Evolutionary conservation across 768 basidiomycete species (phyloP).

Genomic region (Tephrocybe sp.): DNA sequence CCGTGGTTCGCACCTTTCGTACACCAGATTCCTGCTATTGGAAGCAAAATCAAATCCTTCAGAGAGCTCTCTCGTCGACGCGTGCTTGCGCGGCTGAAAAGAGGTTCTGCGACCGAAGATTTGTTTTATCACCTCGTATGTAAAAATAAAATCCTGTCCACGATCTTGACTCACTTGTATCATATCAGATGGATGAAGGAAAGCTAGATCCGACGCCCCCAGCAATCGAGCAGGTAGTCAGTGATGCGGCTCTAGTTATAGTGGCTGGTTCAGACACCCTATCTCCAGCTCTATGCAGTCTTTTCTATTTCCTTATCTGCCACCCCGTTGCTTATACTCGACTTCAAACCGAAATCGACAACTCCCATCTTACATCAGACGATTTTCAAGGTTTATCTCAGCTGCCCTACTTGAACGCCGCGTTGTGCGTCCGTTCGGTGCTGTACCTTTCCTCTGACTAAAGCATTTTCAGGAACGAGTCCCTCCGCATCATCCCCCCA

Average conservation of each 20-base stretch:
- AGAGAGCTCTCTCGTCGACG: conserved; percentile 47
- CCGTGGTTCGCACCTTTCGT: conserved; percentile 19
- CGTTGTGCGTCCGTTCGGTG: conserved; percentile 27
- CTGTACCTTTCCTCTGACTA: conserved; percentile 24
- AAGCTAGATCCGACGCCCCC: conserved; percentile 16
- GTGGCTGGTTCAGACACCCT: conserved; percentile 22
- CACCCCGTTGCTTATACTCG: conserved; percentile 18
- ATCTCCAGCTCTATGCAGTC: conserved; percentile 18
- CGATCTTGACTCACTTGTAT: no score
- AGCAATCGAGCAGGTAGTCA: conserved; percentile 19
- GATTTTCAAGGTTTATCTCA: conserved; percentile 1
- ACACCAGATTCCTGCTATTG: conserved; percentile 12
- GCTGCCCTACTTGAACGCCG: conserved; percentile 26
- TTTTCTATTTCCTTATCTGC: conserved; percentile 19
- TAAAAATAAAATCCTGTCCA: no score
- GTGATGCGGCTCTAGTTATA: conserved; percentile 18
- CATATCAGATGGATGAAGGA: conserved; percentile 25
- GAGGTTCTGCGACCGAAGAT: conserved; percentile 24
- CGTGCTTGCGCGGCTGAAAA: conserved; percentile 59
- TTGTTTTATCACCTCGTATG: conserved; percentile 23
- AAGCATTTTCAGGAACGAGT: no score
- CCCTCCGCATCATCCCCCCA: no score
- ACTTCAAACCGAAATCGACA: conserved; percentile 13
- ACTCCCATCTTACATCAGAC: not conserved
- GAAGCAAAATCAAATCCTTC: conserved; percentile 16